These are phyloP conservation scores for Sanghuangporus baumii DNA, from an alignment of 1,284 basidiomycete species.

Conservation along the genomic window DNA sequence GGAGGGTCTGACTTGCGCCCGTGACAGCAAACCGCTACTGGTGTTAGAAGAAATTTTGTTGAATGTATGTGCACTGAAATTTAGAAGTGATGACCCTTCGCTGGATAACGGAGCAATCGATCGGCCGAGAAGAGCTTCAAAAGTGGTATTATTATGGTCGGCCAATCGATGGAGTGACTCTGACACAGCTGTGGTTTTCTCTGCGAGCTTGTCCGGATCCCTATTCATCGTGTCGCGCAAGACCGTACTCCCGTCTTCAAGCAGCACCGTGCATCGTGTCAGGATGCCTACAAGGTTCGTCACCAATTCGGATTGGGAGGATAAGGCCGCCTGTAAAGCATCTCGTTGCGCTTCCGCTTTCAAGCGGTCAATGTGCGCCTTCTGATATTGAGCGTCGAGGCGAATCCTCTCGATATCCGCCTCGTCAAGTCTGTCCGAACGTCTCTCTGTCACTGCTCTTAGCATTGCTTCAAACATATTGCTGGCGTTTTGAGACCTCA, in stretches of 20 bases:
- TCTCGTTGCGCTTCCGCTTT: conserved; percentile 68
- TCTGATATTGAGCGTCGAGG: conserved; percentile 61
- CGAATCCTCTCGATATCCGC: conserved; percentile 65
- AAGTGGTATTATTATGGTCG: conserved; percentile 62
- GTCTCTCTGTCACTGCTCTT: conserved; percentile 72
- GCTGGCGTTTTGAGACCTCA: conserved; percentile 68
- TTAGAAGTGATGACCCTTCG: conserved; percentile 38
- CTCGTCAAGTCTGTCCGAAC: conserved; percentile 77
- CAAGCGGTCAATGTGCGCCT: conserved; percentile 67
- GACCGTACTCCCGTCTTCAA: conserved; percentile 58
- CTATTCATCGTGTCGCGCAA: conserved; percentile 44
- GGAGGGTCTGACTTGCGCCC: conserved; percentile 33
- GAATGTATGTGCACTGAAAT: conserved; percentile 37
- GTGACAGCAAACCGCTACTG: conserved; percentile 43
- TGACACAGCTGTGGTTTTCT: conserved; percentile 40
- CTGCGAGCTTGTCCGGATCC: conserved; percentile 35
- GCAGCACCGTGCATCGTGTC: conserved; percentile 71
- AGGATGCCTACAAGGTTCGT: conserved; percentile 73
- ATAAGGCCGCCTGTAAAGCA: conserved; percentile 59
- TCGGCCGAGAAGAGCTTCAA: conserved; percentile 59
- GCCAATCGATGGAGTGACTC: conserved; percentile 48
- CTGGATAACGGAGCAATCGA: conserved; percentile 48
- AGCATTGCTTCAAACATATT: conserved; percentile 83
- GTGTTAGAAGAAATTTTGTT: conserved; percentile 22
- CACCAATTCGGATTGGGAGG: conserved; percentile 61